A percentile compares a stretch with the other conserved stretches of the same genome.
These are phyloP conservation scores for Corylus heterophylla DNA, from an alignment of 306 rosid species.

Conservation along the genomic window DNA sequence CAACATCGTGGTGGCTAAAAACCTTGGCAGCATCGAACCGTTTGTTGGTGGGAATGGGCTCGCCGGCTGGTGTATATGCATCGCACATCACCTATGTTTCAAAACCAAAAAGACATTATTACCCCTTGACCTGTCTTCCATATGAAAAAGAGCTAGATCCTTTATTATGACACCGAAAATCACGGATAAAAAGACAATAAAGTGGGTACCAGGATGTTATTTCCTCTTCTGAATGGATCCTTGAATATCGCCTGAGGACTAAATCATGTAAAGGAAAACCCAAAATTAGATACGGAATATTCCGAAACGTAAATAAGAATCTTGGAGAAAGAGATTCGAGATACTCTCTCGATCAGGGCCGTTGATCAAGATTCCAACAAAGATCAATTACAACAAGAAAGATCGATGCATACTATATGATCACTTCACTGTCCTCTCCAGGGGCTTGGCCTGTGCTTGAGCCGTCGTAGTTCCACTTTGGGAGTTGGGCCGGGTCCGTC, in stretches of 20 bases:
- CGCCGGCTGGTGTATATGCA: slow-evolving; percentile 49
- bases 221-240: slow-evolving; percentile 60
- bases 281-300: background rate
- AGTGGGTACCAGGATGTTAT: slow-evolving; percentile 44
- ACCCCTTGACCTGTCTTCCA: too few relatives aligned
- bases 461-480: slow-evolving; percentile 61
- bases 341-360: too few relatives aligned
- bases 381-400: background rate
- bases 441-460: slow-evolving; percentile 61
- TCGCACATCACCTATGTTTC: slow-evolving; percentile 49
- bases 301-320: background rate
- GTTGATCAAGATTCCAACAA: background rate
- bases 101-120: background rate
- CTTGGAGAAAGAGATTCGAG: background rate
- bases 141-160: background rate
- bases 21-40: slow-evolving; percentile 52
- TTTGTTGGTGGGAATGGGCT: slow-evolving; percentile 52
- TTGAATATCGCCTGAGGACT: slow-evolving; percentile 55
- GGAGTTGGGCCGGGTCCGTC: slow-evolving; percentile 47
- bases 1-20: slow-evolving; percentile 41
- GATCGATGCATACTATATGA: slow-evolving; percentile 35
- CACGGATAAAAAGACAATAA: background rate
- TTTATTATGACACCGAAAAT: background rate
- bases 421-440: slow-evolving; percentile 57
- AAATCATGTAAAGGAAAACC: background rate